Percentiles rank a stretch among this genome's conserved stretches.
Evolutionary conservation across 1,284 basidiomycete genomes (phyloP).

Genomic region (Sanghuangporus sanghuang): DNA sequence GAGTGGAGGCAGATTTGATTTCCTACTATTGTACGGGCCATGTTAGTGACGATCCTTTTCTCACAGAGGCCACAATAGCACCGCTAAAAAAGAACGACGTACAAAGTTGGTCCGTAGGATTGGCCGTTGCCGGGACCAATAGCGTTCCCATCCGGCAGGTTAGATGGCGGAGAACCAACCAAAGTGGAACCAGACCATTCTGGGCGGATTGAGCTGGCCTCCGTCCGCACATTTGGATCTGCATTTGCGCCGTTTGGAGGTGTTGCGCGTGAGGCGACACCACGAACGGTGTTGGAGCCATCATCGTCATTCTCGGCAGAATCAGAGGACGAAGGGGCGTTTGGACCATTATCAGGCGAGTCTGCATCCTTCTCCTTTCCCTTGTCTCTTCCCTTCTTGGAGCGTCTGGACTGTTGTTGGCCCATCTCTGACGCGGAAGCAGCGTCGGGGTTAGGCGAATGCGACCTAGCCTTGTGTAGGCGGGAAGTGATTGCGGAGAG

Average conservation of each 20-base stretch:
- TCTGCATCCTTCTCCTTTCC: conserved; percentile 29
- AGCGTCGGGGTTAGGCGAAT: conserved; percentile 54
- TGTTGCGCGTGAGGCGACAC: conserved; percentile 40
- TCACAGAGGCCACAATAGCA: conserved; percentile 33
- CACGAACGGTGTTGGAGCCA: conserved; percentile 27
- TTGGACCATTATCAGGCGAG: conserved; percentile 2
- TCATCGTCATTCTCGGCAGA: conserved; percentile 28
- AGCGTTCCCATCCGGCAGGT: conserved; percentile 17
- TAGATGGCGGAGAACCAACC: conserved; percentile 11
- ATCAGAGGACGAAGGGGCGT: conserved; percentile 5
- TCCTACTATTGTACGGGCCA: conserved; percentile 26
- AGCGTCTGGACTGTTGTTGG: conserved; percentile 75
- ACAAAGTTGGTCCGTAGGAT: conserved; percentile 24
- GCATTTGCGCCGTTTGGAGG: conserved; percentile 24
- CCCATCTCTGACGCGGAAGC: conserved; percentile 50
- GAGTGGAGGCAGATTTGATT: conserved; percentile 46
- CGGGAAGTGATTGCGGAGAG: conserved; percentile 68
- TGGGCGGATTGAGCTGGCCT: not conserved
- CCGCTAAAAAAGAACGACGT: conserved; percentile 27
- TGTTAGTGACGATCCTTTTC: not conserved
- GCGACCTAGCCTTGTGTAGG: conserved; percentile 62
- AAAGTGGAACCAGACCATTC: conserved; percentile 20
- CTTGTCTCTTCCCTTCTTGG: conserved; percentile 60
- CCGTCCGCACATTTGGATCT: conserved; percentile 20
- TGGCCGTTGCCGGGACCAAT: conserved; percentile 26